These are phyloP conservation scores for Aspergillus texensis DNA, from an alignment of 2,329 filamentous ascomycete species.

Conservation along the genomic window DNA sequence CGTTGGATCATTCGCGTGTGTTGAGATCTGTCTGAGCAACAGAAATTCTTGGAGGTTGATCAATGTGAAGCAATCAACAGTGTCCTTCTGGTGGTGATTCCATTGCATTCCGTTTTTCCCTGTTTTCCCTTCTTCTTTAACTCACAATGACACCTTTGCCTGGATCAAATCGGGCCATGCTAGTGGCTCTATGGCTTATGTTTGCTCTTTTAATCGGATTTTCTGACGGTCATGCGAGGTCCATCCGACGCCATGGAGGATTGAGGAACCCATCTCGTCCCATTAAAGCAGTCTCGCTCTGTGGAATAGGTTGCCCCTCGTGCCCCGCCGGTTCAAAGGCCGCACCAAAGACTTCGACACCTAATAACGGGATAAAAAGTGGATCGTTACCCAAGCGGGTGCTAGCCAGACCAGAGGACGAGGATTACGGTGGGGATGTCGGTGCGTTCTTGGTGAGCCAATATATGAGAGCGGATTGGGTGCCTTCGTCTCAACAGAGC, in stretches of 20 bases:
- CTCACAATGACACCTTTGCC: not conserved
- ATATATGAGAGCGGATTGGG: not conserved
- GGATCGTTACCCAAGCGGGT: not conserved
- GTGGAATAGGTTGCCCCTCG: not conserved
- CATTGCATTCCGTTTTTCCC: not conserved
- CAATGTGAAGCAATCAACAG: not conserved
- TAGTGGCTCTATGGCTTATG: not conserved
- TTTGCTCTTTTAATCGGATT: not conserved
- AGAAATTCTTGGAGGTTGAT: not conserved
- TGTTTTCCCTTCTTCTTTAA: not conserved
- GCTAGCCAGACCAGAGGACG: not conserved
- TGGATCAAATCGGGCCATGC: not conserved
- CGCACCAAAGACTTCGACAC: not conserved
- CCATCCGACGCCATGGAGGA: not conserved
- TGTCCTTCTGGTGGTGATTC: no score
- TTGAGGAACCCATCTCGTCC: not conserved
- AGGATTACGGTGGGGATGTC: not conserved
- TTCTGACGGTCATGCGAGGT: not conserved
- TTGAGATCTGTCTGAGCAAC: no score
- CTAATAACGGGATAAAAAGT: not conserved
- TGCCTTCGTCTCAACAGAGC: not conserved
- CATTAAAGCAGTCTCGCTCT: not conserved
- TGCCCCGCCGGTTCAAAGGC: not conserved
- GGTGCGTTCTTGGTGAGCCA: not conserved
- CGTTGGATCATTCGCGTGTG: no score